Evolutionary conservation across 345 rosid species (phyloP).

Genomic region (Anastatica hierochuntica): DNA sequence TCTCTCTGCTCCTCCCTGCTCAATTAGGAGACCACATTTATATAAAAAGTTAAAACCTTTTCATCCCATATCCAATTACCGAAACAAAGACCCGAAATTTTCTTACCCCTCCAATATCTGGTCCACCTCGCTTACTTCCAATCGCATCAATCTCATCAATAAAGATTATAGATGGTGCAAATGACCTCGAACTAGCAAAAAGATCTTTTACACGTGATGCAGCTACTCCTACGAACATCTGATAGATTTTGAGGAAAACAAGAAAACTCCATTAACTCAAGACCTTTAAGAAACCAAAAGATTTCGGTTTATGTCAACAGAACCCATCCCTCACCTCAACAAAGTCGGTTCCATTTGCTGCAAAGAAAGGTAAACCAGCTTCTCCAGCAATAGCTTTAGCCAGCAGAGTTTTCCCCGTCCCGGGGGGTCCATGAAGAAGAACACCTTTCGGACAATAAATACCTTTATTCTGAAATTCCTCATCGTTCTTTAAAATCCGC

Average conservation of each 20-base stretch:
- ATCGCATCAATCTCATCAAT: constrained; percentile 98
- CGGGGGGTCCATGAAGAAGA: constrained; percentile 95
- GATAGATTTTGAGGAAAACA: constrained; percentile 8
- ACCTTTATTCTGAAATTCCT: constrained; percentile 84
- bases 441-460: constrained; percentile 98
- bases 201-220: constrained; percentile 99
- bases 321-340: constrained; percentile 54
- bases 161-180: constrained; percentile 87
- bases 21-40: constrained; percentile 1
- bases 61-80: background rate
- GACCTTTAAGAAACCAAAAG: background rate
- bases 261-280: constrained; percentile 5
- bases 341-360: constrained; percentile 94
- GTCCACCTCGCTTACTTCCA: constrained; percentile 97
- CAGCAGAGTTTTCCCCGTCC: constrained; percentile 91
- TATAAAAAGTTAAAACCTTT: background rate
- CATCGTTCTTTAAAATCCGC: constrained; percentile 75
- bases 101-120: constrained; percentile 96
- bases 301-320: background rate
- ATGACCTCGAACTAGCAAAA: constrained; percentile 83
- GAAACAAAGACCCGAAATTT: background rate
- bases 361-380: constrained; percentile 96
- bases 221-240: constrained; percentile 99
- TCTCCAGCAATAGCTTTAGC: constrained; percentile 99
- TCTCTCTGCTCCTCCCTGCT: constrained; percentile 96